These are phyloP conservation scores for Kalaharituber pfeilii DNA, from an alignment of 2,329 filamentous ascomycete genomes.

Conservation along the genomic window DNA sequence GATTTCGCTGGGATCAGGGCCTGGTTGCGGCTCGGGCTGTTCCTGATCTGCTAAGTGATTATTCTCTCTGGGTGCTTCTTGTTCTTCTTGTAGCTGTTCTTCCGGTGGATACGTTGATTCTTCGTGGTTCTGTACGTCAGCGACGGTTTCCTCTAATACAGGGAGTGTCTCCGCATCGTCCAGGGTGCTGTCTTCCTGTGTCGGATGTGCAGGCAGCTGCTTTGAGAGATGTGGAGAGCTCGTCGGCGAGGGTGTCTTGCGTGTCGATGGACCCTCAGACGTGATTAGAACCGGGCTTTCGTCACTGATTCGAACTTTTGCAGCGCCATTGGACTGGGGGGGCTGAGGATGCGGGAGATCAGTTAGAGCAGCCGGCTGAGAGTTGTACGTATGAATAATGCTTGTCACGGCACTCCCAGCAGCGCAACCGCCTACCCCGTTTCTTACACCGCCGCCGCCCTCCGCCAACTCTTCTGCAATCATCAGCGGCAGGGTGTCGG, in stretches of 20 bases:
- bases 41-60: no score
- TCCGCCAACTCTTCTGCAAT: not conserved
- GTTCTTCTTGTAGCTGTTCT: not conserved
- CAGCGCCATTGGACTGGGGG: not conserved
- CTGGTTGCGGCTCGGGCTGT: not conserved
- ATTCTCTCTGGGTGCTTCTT: no score
- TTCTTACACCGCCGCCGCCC: not conserved
- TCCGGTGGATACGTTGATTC: not conserved
- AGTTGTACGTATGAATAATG: conserved; percentile 1
- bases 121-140: not conserved
- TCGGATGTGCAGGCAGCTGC: not conserved
- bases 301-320: not conserved
- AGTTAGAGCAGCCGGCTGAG: conserved; percentile 1
- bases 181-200: not conserved
- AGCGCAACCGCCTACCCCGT: not conserved
- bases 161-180: not conserved
- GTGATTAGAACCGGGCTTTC: not conserved
- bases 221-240: not conserved
- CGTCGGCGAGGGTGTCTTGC: not conserved
- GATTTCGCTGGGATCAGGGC: no score
- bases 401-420: not conserved
- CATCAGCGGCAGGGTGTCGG: not conserved
- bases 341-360: not conserved
- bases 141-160: not conserved
- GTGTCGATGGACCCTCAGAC: not conserved